Evolutionary conservation across 2,329 filamentous ascomycete species (phyloP).

Genomic region (Stagonosporopsis chrysanthemi): DNA sequence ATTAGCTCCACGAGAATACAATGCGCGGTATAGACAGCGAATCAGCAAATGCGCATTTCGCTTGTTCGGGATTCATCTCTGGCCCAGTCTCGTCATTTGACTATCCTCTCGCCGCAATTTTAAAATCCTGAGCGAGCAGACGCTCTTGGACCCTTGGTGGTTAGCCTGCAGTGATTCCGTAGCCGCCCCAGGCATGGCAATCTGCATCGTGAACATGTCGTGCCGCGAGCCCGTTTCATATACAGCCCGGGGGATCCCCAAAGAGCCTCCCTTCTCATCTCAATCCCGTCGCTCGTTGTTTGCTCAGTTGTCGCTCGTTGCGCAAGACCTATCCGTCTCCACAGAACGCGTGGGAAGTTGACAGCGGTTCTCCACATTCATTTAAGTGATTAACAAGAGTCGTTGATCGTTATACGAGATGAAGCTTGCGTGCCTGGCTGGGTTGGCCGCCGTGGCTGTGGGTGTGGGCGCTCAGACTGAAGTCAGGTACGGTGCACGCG

Average conservation of each 20-base stretch:
- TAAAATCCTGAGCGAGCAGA: constrained; percentile 20
- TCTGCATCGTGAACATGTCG: constrained; percentile 27
- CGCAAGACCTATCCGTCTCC: constrained; percentile 15
- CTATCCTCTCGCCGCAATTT: constrained; percentile 23
- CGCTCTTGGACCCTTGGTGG: constrained; percentile 25
- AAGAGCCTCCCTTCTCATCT: constrained; percentile 27
- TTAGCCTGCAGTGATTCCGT: constrained; percentile 18
- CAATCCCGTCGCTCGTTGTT: constrained; percentile 31
- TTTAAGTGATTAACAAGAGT: constrained; percentile 18
- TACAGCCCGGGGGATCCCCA: constrained; percentile 32
- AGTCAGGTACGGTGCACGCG: constrained; percentile 31
- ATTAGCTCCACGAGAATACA: constrained; percentile 8
- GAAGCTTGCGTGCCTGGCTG: constrained; percentile 38
- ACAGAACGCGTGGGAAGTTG: constrained; percentile 19
- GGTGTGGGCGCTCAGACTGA: constrained; percentile 36
- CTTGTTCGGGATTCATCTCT: constrained; percentile 21
- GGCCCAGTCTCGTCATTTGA: constrained; percentile 23
- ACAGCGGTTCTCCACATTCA: constrained; percentile 34
- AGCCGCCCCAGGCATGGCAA: constrained; percentile 27
- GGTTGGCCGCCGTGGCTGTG: constrained; percentile 41
- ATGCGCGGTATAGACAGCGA: constrained; percentile 3
- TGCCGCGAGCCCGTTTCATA: constrained; percentile 35
- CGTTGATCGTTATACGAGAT: constrained; percentile 34
- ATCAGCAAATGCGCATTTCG: constrained; percentile 12
- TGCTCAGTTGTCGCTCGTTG: constrained; percentile 19